These are phyloP conservation scores for Xylaria sp. DNA, from an alignment of 2,329 filamentous ascomycete genomes.

Conservation along the genomic window DNA sequence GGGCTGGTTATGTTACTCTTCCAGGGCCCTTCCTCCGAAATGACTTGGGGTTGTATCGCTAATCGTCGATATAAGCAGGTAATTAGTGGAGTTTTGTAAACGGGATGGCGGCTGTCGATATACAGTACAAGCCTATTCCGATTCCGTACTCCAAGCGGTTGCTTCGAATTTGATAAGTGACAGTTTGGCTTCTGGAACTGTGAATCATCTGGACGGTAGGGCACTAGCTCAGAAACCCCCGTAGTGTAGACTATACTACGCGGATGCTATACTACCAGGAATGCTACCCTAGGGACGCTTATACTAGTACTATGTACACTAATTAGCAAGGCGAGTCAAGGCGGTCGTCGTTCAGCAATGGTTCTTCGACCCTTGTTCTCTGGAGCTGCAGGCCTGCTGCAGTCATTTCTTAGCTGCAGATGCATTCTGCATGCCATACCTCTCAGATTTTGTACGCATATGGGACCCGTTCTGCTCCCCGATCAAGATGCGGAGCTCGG, in stretches of 20 bases:
- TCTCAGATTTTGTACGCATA: slow-evolving; percentile 40
- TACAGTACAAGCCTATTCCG: slow-evolving; percentile 6
- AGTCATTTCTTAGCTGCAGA: slow-evolving; percentile 50
- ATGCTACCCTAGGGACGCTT: neutral
- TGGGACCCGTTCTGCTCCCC: slow-evolving; percentile 43
- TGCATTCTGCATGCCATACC: slow-evolving; percentile 51
- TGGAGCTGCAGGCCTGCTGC: slow-evolving; percentile 44
- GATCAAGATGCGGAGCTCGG: slow-evolving; percentile 50
- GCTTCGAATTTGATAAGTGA: slow-evolving; percentile 21
- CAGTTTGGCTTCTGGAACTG: slow-evolving; percentile 32
- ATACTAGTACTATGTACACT: neutral
- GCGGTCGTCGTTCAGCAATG: slow-evolving; percentile 3
- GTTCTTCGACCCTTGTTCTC: slow-evolving; percentile 42
- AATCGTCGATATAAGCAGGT: neutral
- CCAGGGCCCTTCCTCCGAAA: neutral
- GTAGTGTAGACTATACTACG: neutral
- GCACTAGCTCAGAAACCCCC: neutral
- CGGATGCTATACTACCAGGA: slow-evolving; percentile 4
- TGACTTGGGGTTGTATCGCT: slow-evolving; percentile 5
- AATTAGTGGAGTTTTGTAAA: neutral
- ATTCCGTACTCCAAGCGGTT: slow-evolving; percentile 9
- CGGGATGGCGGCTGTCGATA: neutral
- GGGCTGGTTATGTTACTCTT: too few species aligned
- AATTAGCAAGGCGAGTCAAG: slow-evolving; percentile 26
- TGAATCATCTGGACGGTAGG: neutral